Evolutionary conservation across 1,284 basidiomycete species (phyloP).

Genomic region (Megacollybia platyphylla): DNA sequence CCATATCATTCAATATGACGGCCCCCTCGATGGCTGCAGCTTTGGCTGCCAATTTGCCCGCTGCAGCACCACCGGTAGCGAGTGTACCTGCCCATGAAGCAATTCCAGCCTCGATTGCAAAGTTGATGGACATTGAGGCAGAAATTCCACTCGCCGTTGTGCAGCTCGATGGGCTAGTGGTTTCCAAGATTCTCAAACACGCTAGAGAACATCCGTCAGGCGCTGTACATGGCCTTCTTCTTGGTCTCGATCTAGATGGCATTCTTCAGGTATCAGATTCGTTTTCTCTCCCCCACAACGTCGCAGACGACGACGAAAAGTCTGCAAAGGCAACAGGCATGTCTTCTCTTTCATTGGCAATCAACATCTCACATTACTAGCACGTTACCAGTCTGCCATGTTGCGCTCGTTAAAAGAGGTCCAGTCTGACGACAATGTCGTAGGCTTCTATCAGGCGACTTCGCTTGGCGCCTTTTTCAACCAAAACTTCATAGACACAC

Average conservation of each 20-base stretch:
- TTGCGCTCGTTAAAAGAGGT: conserved; percentile 83
- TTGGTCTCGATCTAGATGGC: conserved; percentile 89
- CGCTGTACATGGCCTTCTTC: conserved; percentile 72
- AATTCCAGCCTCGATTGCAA: conserved; percentile 83
- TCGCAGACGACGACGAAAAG: conserved; percentile 71
- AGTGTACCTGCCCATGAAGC: conserved; percentile 56
- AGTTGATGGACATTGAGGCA: conserved; percentile 82
- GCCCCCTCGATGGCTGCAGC: conserved; percentile 82
- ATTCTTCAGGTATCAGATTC: conserved; percentile 87
- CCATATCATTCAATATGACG: conserved; percentile 20
- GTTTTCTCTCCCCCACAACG: conserved; percentile 69
- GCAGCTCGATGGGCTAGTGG: conserved; percentile 79
- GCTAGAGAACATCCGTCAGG: conserved; percentile 53
- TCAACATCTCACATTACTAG: conserved; percentile 22
- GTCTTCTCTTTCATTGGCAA: conserved; percentile 13
- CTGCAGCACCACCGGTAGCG: conserved; percentile 42
- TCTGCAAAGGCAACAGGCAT: conserved; percentile 57
- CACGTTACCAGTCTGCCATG: conserved; percentile 79
- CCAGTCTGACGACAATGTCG: conserved; percentile 87
- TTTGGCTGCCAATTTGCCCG: conserved; percentile 73
- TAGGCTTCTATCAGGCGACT: conserved; percentile 94
- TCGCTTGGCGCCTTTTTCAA: conserved; percentile 88
- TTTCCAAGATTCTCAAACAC: conserved; percentile 90
- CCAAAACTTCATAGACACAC: conserved; percentile 81
- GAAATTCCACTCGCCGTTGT: conserved; percentile 70